Percentiles rank a stretch among this genome's conserved stretches.
Conservation (phyloP, 1,284 basidiomycete species). For the Cryptococcus sp. region DNA sequence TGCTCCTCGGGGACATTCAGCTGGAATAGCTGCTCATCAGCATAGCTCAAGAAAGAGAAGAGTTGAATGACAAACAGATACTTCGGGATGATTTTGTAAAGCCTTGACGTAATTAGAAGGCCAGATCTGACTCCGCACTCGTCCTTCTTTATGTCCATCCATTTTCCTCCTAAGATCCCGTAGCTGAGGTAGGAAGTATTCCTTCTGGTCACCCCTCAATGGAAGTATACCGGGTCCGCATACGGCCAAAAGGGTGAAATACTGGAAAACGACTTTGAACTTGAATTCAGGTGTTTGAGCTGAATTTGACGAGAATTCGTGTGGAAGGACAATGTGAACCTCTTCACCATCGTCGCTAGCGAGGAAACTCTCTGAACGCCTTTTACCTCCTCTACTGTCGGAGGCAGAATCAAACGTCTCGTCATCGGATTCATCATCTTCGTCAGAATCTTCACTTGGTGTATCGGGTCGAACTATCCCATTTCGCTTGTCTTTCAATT, state of each 20-base stretch:
- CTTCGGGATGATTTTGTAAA: constrained; percentile 62
- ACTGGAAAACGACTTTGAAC: constrained; percentile 66
- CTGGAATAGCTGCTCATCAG: constrained; percentile 12
- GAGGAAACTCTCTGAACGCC: constrained; percentile 57
- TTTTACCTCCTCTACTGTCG: constrained; percentile 14
- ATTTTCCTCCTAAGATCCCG: constrained; percentile 58
- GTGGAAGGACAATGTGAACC: constrained; percentile 56
- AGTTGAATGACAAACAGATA: constrained; percentile 52
- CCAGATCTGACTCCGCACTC: constrained; percentile 77
- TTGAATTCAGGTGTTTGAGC: constrained; percentile 54
- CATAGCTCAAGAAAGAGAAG: background rate
- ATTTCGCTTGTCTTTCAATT: constrained; percentile 15
- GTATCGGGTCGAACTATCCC: constrained; percentile 10
- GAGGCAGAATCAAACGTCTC: constrained; percentile 9
- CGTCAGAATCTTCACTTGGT: constrained; percentile 36
- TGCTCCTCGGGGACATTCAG: constrained; percentile 59
- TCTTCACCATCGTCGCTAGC: constrained; percentile 62
- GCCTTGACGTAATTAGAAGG: constrained; percentile 60
- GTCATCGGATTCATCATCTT: constrained; percentile 41
- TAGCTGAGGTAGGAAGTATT: constrained; percentile 29
- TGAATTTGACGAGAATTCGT: constrained; percentile 68
- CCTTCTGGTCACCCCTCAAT: constrained; percentile 15
- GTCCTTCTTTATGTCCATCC: constrained; percentile 61
- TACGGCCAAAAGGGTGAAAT: constrained; percentile 74
- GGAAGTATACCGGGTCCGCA: constrained; percentile 32